Conservation (phyloP, 2,329 filamentous ascomycete species). For the Ophiostoma sp. region DNA sequence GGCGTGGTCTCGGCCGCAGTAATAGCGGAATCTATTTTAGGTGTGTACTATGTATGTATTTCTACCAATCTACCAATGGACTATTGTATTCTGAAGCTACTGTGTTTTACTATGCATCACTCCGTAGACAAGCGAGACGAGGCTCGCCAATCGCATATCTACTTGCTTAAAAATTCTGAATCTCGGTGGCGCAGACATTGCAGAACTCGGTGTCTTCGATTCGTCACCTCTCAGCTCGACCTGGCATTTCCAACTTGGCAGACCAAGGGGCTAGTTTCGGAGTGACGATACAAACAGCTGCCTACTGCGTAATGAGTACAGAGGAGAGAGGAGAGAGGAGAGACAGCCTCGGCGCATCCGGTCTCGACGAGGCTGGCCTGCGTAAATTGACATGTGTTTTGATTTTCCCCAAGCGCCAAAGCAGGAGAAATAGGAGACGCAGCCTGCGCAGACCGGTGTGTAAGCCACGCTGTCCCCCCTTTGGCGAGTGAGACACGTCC, state of each 20-base stretch:
- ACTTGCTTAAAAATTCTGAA: neutral
- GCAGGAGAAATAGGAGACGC: neutral
- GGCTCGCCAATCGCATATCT: conserved; percentile 6
- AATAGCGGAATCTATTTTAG: neutral
- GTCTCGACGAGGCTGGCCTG: neutral
- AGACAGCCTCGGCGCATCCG: neutral
- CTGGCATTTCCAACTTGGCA: no score
- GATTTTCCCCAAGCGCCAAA: neutral
- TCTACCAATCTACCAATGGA: neutral
- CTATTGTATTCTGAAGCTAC: neutral
- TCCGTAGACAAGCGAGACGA: neutral
- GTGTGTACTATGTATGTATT: neutral
- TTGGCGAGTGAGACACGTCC: neutral
- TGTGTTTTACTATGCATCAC: no score
- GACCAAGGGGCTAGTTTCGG: neutral
- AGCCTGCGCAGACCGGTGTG: neutral
- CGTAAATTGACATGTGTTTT: neutral
- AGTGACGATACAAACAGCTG: neutral
- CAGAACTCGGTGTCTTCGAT: neutral
- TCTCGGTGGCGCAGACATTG: neutral
- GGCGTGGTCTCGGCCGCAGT: neutral
- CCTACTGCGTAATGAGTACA: no score
- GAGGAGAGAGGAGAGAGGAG: neutral
- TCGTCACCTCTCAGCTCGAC: neutral
- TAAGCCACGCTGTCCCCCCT: neutral